phyloP scores from a whole-genome alignment of 306 rosid genomes.

The Morella rubra region DNA sequence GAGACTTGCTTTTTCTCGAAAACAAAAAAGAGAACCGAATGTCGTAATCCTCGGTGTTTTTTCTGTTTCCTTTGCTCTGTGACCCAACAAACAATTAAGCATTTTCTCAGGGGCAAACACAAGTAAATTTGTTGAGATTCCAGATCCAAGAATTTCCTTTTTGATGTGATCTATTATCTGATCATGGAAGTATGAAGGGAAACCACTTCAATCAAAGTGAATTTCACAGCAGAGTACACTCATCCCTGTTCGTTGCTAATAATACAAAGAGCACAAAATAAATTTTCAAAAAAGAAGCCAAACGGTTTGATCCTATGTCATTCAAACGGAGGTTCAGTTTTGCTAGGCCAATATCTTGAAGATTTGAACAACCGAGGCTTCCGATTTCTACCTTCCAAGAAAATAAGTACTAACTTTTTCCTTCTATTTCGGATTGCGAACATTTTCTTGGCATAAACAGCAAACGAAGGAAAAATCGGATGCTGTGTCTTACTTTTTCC shows the following conservation, averaged over 20 bases:
- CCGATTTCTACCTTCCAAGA: not conserved
- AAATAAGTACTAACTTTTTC: not conserved
- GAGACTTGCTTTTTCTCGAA: not conserved
- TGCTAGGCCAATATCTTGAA: not conserved
- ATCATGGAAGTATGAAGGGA: not conserved
- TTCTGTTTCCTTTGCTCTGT: not conserved
- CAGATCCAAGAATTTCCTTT: not conserved
- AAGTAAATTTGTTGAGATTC: not conserved
- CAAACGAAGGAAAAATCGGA: not conserved
- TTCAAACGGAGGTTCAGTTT: not conserved
- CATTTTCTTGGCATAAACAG: constrained; percentile 18
- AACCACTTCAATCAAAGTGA: not conserved
- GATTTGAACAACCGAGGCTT: not conserved
- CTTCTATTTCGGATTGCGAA: not conserved
- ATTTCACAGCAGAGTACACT: not conserved
- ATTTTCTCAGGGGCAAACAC: constrained; percentile 1
- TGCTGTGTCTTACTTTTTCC: constrained; percentile 34
- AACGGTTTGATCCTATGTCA: not conserved
- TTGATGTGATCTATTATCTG: not conserved
- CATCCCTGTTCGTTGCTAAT: not conserved
- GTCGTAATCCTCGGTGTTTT: not conserved
- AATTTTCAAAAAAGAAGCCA: not conserved
- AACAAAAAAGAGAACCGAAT: not conserved
- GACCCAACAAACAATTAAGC: not conserved
- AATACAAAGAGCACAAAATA: not conserved